phyloP scores from a whole-genome alignment of 768 basidiomycete species.

The Kwoniella sp. region DNA sequence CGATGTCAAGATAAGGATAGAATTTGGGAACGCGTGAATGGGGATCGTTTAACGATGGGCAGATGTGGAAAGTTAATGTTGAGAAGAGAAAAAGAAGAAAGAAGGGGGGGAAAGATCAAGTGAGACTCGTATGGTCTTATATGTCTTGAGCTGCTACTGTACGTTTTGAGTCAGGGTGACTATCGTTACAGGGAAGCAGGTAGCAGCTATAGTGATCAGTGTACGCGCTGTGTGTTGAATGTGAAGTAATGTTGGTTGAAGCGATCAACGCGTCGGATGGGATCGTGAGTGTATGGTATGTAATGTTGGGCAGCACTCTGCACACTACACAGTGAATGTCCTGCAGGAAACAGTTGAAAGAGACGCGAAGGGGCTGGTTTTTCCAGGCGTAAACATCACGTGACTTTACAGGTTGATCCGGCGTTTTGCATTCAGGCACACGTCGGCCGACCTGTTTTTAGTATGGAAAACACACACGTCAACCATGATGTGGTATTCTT shows the following conservation, averaged over 20 bases:
- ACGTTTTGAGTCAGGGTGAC: neutral
- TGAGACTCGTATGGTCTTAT: constrained; percentile 18
- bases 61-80: neutral
- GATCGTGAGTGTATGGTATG: neutral
- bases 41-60: constrained; percentile 21
- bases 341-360: no score
- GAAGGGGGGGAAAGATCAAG: constrained; percentile 12
- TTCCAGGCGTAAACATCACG: constrained; percentile 17
- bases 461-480: constrained; percentile 11
- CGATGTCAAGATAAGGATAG: neutral
- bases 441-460: constrained; percentile 14
- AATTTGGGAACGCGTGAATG: neutral
- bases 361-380: constrained; percentile 21
- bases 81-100: constrained; percentile 1
- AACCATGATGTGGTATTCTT: constrained; percentile 27
- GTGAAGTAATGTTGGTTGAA: neutral
- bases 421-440: neutral
- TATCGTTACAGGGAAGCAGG: no score
- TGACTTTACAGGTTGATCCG: constrained; percentile 15
- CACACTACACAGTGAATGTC: neutral
- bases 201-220: no score
- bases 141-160: constrained; percentile 5
- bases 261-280: constrained; percentile 12
- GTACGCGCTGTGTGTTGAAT: no score
- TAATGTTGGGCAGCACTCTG: constrained; percentile 12